Conservation (phyloP, 2,329 filamentous ascomycete species). For the Ceratocystis cacaofunesta region DNA sequence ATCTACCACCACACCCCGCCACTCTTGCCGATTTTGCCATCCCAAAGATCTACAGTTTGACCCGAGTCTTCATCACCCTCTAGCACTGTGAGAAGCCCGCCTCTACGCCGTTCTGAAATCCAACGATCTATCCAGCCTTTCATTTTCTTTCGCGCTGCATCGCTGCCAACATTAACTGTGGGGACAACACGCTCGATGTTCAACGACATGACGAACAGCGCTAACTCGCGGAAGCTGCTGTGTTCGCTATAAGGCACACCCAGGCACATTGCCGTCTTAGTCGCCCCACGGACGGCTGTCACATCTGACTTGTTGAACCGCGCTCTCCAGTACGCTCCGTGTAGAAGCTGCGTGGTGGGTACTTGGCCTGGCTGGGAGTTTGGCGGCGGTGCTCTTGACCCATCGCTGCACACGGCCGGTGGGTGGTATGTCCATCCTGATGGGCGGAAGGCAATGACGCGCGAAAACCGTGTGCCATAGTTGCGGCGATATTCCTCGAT, state of each 20-base stretch:
- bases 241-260: constrained; percentile 95
- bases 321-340: constrained; percentile 56
- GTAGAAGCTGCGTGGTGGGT: constrained; percentile 36
- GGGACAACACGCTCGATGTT: constrained; percentile 82
- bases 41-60: constrained; percentile 24
- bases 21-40: constrained; percentile 27
- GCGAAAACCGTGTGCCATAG: constrained; percentile 67
- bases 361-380: constrained; percentile 35
- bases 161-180: constrained; percentile 69
- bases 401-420: constrained; percentile 28
- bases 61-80: constrained; percentile 26
- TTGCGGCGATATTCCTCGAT: constrained; percentile 74
- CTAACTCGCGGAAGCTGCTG: constrained; percentile 84
- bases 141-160: constrained; percentile 42
- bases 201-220: constrained; percentile 79
- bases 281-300: constrained; percentile 68
- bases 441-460: constrained; percentile 79
- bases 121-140: constrained; percentile 51
- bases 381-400: constrained; percentile 5
- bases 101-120: constrained; percentile 41
- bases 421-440: constrained; percentile 90
- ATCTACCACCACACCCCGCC: constrained; percentile 28
- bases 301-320: constrained; percentile 59
- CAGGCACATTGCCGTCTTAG: constrained; percentile 69
- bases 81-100: constrained; percentile 35